Conservation (phyloP, 805 yeast species). For the Clavispora fructus region DNA sequence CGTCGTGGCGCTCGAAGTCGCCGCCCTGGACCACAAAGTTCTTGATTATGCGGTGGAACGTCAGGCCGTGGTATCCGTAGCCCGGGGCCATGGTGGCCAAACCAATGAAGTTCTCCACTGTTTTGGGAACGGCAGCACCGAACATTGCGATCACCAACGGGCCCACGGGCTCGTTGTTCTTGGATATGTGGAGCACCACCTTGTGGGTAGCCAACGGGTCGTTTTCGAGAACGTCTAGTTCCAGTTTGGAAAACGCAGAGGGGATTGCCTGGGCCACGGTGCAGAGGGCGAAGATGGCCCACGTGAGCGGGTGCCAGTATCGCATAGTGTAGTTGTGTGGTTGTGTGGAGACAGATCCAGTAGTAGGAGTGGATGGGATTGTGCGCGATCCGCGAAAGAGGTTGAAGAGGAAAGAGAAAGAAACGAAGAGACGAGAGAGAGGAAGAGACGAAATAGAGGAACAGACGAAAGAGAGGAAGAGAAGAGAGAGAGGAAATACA, state of each 20-base stretch:
- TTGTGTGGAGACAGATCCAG: neutral
- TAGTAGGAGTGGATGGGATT: neutral
- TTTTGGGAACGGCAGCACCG: conserved; percentile 16
- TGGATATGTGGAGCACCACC: conserved; percentile 37
- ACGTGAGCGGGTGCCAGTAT: neutral
- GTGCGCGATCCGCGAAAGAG: no score
- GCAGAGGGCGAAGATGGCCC: neutral
- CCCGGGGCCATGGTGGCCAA: conserved; percentile 25
- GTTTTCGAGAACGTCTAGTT: conserved; percentile 16
- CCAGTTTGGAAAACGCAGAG: conserved; percentile 9
- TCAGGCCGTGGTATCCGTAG: conserved; percentile 17
- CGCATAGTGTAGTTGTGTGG: neutral
- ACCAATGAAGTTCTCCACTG: conserved; percentile 31
- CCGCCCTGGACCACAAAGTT: conserved; percentile 40
- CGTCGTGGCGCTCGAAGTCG: conserved; percentile 20
- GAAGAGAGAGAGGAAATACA: no score
- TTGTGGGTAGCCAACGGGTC: conserved; percentile 49
- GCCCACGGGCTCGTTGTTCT: conserved; percentile 28
- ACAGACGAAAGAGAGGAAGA: no score
- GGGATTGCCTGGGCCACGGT: neutral
- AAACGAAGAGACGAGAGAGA: no score
- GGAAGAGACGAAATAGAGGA: no score
- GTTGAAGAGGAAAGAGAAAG: no score
- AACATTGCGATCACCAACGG: conserved; percentile 24
- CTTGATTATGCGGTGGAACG: conserved; percentile 32